Conservation (phyloP, 2,329 filamentous ascomycete genomes). For the Xylaria sp. region DNA sequence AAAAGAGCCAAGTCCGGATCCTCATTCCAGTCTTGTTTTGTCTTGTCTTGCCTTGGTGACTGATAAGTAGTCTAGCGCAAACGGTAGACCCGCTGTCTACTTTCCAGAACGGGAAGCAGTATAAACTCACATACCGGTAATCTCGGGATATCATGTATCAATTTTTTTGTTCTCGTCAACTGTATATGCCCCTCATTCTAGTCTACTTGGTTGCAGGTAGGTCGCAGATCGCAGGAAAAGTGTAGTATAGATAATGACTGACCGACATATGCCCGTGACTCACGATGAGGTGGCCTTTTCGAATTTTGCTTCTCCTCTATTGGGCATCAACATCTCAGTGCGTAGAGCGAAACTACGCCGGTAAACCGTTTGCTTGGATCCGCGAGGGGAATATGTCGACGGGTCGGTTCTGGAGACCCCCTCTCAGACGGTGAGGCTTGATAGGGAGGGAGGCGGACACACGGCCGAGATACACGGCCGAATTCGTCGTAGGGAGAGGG, state of each 20-base stretch:
- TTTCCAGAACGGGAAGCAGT: slow-evolving; percentile 12
- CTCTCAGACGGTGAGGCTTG: slow-evolving; percentile 8
- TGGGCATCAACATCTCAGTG: slow-evolving; percentile 29
- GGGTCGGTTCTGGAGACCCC: slow-evolving; percentile 4
- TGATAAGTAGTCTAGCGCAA: background rate
- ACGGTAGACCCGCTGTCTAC: background rate
- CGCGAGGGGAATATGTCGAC: background rate
- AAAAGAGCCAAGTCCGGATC: background rate
- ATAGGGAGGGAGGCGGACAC: slow-evolving; percentile 9
- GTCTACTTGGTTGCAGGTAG: slow-evolving; percentile 21
- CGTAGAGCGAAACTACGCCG: slow-evolving; percentile 1
- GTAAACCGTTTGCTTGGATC: slow-evolving; percentile 14
- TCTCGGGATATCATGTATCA: slow-evolving; percentile 11
- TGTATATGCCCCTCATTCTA: slow-evolving; percentile 20
- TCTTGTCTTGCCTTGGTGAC: slow-evolving; percentile 3
- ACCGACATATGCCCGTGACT: slow-evolving; percentile 33
- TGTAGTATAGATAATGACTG: background rate
- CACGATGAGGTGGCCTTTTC: slow-evolving; percentile 35
- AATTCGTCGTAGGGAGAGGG: slow-evolving; percentile 8
- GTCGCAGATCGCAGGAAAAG: slow-evolving; percentile 23
- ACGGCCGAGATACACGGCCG: background rate
- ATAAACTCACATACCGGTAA: background rate
- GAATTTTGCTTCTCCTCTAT: slow-evolving; percentile 12
- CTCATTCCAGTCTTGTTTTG: background rate
- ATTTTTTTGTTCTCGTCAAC: slow-evolving; percentile 11